These are phyloP conservation scores for Chaetomium strumarium DNA, from an alignment of 2,329 filamentous ascomycete genomes.

Conservation along the genomic window DNA sequence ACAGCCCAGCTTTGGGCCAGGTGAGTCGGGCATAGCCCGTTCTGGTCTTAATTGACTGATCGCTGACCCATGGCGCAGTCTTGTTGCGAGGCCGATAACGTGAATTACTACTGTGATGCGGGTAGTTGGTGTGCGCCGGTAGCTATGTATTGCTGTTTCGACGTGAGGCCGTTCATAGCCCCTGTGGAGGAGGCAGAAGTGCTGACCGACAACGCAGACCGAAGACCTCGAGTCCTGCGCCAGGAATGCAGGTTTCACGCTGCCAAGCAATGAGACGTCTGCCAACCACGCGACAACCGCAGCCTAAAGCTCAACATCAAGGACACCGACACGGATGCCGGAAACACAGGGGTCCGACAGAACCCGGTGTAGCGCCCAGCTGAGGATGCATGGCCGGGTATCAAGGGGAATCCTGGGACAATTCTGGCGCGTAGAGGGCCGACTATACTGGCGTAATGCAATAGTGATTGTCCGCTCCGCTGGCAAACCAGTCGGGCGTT, in stretches of 20 bases:
- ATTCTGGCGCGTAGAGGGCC: not conserved
- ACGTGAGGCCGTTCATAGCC: constrained; percentile 26
- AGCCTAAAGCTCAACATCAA: not conserved
- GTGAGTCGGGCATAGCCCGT: constrained; percentile 21
- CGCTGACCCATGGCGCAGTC: constrained; percentile 23
- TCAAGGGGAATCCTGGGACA: not conserved
- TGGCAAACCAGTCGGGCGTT: not conserved
- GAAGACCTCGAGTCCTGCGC: constrained; percentile 33
- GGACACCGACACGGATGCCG: not conserved
- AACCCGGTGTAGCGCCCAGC: not conserved
- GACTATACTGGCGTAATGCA: not conserved
- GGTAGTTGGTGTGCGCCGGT: constrained; percentile 35
- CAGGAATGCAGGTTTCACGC: constrained; percentile 18
- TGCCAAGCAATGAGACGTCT: not conserved
- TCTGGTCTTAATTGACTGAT: not conserved
- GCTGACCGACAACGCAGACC: constrained; percentile 25
- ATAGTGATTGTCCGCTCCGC: not conserved
- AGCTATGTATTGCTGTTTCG: constrained; percentile 34
- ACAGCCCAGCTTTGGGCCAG: constrained; percentile 31
- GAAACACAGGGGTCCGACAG: not conserved
- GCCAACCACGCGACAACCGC: not conserved
- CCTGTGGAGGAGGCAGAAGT: not conserved
- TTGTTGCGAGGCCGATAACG: constrained; percentile 32
- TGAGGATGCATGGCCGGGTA: not conserved
- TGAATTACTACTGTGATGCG: constrained; percentile 31